Conservation (phyloP, 805 yeast genomes). For the Metschnikowia dekortorum region DNA sequence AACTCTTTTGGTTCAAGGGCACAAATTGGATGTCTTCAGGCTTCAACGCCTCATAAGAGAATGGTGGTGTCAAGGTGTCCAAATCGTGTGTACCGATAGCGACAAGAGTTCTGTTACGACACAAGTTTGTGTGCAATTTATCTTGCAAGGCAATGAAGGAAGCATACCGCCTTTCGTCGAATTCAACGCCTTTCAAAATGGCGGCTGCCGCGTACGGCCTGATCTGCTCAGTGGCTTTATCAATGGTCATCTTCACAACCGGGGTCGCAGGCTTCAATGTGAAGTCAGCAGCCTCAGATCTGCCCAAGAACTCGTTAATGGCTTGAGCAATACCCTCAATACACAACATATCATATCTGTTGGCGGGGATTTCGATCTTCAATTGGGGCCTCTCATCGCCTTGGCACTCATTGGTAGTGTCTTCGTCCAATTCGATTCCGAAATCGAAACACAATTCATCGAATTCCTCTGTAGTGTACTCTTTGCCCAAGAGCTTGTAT, state of each 20-base stretch:
- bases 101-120: constrained; percentile 95
- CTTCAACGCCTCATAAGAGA: constrained; percentile 78
- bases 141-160: constrained; percentile 96
- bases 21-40: constrained; percentile 72
- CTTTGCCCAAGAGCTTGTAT: constrained; percentile 64
- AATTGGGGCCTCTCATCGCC: constrained; percentile 91
- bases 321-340: constrained; percentile 98
- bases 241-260: constrained; percentile 60
- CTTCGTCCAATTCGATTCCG: constrained; percentile 97
- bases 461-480: constrained; percentile 76
- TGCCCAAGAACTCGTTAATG: constrained; percentile 83
- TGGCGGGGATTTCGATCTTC: constrained; percentile 96
- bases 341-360: constrained; percentile 97
- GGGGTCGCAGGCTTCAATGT: constrained; percentile 60
- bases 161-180: constrained; percentile 82
- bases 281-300: constrained; percentile 59
- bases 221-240: constrained; percentile 63
- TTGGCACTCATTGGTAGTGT: constrained; percentile 73
- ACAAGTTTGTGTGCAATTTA: constrained; percentile 88
- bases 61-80: constrained; percentile 74
- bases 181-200: constrained; percentile 76
- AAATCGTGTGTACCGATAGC: constrained; percentile 98
- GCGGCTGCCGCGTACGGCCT: constrained; percentile 97
- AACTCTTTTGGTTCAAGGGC: constrained; percentile 69
- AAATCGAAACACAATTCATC: constrained; percentile 97